Evolutionary conservation across 768 basidiomycete genomes (phyloP).

Genomic region (Tulasnella sp.): DNA sequence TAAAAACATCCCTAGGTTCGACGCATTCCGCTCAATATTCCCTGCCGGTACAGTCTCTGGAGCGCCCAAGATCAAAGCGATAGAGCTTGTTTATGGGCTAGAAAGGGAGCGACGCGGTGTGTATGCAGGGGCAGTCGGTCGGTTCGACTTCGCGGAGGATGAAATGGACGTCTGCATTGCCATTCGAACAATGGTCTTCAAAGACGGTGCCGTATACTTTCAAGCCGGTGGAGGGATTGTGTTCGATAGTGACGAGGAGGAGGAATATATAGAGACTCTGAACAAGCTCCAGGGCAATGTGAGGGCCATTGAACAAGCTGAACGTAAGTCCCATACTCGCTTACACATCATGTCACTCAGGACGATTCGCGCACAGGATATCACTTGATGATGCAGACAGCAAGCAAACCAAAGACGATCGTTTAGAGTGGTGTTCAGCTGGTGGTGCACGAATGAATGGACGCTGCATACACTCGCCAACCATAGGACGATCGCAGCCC

Average conservation of each 20-base stretch:
- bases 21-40: conserved; percentile 98
- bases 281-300: conserved; percentile 88
- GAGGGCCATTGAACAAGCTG: conserved; percentile 71
- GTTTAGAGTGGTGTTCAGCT: neutral
- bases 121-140: conserved; percentile 96
- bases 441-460: neutral
- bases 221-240: conserved; percentile 98
- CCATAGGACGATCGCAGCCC: too few species aligned
- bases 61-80: conserved; percentile 97
- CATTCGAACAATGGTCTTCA: conserved; percentile 96
- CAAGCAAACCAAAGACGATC: neutral
- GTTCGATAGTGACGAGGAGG: conserved; percentile 90
- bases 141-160: conserved; percentile 89
- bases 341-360: neutral
- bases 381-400: neutral
- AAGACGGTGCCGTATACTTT: conserved; percentile 78
- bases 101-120: conserved; percentile 86
- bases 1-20: conserved; percentile 47
- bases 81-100: conserved; percentile 76
- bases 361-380: neutral
- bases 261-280: conserved; percentile 92
- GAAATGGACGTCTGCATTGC: conserved; percentile 99
- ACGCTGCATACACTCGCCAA: neutral
- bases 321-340: conserved; percentile 45
- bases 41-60: conserved; percentile 98